Conservation (phyloP, 371 early-diverging fungal genomes). For the Circinella minor region DNA sequence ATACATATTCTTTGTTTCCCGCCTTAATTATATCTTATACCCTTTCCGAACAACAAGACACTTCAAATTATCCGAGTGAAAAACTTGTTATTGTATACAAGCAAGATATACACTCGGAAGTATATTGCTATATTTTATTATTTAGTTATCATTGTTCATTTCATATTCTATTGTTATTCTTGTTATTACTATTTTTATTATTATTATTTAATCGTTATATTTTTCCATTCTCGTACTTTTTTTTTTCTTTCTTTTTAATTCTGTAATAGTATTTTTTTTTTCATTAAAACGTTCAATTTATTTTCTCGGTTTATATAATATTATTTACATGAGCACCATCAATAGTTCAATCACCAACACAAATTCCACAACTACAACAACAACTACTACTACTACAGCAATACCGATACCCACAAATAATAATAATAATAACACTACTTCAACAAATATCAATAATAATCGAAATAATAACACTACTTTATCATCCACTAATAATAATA, state of each 20-base stretch:
- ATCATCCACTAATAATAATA: not conserved
- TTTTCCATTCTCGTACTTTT: slow-evolving; percentile 3
- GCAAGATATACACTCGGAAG: slow-evolving; percentile 7
- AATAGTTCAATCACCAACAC: not conserved
- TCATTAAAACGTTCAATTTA: not conserved
- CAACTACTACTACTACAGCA: slow-evolving; percentile 9
- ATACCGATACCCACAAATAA: not conserved
- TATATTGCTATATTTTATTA: slow-evolving; percentile 3
- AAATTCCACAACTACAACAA: not conserved
- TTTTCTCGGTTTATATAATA: not conserved
- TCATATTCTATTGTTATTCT: not conserved
- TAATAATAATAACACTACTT: slow-evolving; percentile 1
- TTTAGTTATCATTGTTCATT: not conserved
- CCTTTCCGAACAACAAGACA: no score
- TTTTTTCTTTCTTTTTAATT: not conserved
- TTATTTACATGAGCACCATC: slow-evolving; percentile 5
- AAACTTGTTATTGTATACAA: not conserved
- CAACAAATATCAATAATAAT: not conserved
- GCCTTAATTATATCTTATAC: no score
- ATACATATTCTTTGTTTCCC: no score
- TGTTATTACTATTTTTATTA: slow-evolving; percentile 4
- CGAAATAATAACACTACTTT: not conserved
- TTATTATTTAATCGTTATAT: not conserved
- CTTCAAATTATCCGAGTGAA: slow-evolving; percentile 9
- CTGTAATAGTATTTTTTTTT: not conserved